Conservation (phyloP, 768 basidiomycete species). For the Austroboletus festivus region DNA sequence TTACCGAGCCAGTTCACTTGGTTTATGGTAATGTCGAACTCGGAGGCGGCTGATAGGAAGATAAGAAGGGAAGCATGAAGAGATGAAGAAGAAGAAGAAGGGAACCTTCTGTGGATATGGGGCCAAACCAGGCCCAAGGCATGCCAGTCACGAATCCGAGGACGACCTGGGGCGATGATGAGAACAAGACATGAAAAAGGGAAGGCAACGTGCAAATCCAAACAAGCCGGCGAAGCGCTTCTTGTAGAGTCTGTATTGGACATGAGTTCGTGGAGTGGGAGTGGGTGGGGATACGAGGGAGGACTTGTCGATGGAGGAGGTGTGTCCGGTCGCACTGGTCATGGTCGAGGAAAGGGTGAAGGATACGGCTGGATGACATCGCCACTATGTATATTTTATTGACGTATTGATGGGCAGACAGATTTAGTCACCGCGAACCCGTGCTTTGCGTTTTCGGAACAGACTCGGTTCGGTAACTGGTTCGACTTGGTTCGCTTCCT, state of each 20-base stretch:
- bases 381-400: too few species aligned
- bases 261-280: background rate
- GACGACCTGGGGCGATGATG: slow-evolving; percentile 41
- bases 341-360: background rate
- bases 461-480: slow-evolving; percentile 8
- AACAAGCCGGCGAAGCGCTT: slow-evolving; percentile 62
- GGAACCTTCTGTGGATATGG: slow-evolving; percentile 69
- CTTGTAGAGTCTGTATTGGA: slow-evolving; percentile 62
- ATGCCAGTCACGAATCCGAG: slow-evolving; percentile 63
- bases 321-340: background rate
- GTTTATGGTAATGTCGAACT: slow-evolving; percentile 67
- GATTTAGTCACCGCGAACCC: background rate
- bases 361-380: too few species aligned
- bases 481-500: slow-evolving; percentile 14
- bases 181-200: background rate
- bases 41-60: slow-evolving; percentile 45
- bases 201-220: slow-evolving; percentile 45
- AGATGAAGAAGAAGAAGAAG: background rate
- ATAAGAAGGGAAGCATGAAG: background rate
- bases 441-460: slow-evolving; percentile 20
- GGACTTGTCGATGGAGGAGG: background rate
- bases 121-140: slow-evolving; percentile 82
- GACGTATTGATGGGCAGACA: background rate
- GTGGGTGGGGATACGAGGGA: background rate
- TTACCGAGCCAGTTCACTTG: slow-evolving; percentile 84